Evolutionary conservation across 306 rosid species (phyloP).

Genomic region (Gleditsia sinensis): DNA sequence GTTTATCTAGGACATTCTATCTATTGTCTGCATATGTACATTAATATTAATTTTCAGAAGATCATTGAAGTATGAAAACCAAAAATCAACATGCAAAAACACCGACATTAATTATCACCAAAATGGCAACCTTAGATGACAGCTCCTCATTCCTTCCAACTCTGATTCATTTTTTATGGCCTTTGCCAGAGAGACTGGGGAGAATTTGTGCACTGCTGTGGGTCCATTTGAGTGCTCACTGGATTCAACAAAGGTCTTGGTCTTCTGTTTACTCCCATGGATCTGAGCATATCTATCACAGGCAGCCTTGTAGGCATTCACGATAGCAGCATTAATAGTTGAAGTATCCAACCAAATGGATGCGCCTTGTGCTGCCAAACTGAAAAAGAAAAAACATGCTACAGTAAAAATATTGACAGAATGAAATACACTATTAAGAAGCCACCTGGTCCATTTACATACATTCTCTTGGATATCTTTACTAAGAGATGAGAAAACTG

Average conservation of each 20-base stretch:
- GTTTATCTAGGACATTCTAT: slow-evolving; percentile 19
- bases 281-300: slow-evolving; percentile 57
- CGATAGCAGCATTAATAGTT: slow-evolving; percentile 89
- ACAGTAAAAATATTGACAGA: slow-evolving; percentile 16
- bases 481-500: background rate
- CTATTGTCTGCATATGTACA: background rate
- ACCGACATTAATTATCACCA: slow-evolving; percentile 3
- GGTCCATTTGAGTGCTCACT: slow-evolving; percentile 51
- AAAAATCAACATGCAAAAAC: slow-evolving; percentile 33
- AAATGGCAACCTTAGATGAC: slow-evolving; percentile 71
- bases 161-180: slow-evolving; percentile 85
- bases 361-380: slow-evolving; percentile 73
- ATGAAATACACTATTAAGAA: slow-evolving; percentile 23
- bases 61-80: slow-evolving; percentile 27
- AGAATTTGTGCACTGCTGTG: slow-evolving; percentile 52
- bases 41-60: background rate
- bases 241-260: slow-evolving; percentile 40
- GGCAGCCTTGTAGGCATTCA: slow-evolving; percentile 68
- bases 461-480: slow-evolving; percentile 21
- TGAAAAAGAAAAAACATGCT: slow-evolving; percentile 44
- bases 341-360: slow-evolving; percentile 87
- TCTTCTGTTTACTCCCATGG: slow-evolving; percentile 49
- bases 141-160: slow-evolving; percentile 82
- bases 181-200: slow-evolving; percentile 80
- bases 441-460: background rate